Evolutionary conservation across 176 grass and related monocot species (phyloP).

Genomic region (Cenchrus americanus): DNA sequence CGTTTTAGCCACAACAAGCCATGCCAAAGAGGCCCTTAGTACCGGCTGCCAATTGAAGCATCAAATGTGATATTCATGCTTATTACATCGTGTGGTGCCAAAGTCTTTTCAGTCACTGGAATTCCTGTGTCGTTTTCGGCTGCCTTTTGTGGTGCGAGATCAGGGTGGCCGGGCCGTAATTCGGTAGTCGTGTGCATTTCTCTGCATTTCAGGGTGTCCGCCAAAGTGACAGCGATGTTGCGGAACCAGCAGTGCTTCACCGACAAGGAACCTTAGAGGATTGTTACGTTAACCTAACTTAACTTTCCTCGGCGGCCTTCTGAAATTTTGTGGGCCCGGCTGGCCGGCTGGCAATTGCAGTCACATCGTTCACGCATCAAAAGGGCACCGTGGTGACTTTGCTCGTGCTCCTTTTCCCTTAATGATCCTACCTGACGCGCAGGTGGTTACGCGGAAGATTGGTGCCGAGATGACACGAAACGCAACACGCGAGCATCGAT

Average conservation of each 20-base stretch:
- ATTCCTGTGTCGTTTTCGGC: too few relatives aligned
- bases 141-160: neutral
- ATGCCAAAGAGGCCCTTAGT: too few relatives aligned
- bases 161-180: neutral
- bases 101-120: too few relatives aligned
- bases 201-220: neutral
- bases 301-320: neutral
- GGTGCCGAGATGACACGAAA: neutral
- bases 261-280: neutral
- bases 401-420: neutral
- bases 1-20: too few relatives aligned
- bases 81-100: too few relatives aligned
- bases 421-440: neutral
- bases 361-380: slow-evolving; percentile 17
- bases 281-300: slow-evolving; percentile 15
- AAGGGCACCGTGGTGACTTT: neutral
- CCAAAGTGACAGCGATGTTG: neutral
- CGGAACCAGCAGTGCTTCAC: neutral
- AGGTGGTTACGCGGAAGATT: neutral
- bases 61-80: too few relatives aligned
- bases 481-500: neutral
- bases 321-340: neutral
- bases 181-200: neutral
- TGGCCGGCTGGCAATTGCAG: neutral
- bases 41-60: too few relatives aligned